phyloP scores from a whole-genome alignment of 2,329 filamentous ascomycete genomes.

The Fusarium musae region DNA sequence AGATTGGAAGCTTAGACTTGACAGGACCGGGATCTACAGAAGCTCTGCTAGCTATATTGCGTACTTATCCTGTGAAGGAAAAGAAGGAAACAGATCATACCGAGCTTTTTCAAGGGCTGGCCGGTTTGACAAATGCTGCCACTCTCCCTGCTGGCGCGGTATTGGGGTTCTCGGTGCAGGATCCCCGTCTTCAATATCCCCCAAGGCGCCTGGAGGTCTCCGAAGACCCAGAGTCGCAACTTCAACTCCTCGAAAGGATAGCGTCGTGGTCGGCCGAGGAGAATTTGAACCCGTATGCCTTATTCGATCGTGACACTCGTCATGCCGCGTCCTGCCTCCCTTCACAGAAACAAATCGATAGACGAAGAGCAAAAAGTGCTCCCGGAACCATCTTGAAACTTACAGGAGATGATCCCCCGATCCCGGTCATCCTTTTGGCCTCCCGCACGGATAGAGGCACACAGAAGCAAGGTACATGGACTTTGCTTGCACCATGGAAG shows the following conservation, averaged over 20 bases:
- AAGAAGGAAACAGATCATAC: slow-evolving; percentile 54
- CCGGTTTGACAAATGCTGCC: slow-evolving; percentile 73
- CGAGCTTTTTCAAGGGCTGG: slow-evolving; percentile 62
- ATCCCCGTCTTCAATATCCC: slow-evolving; percentile 84
- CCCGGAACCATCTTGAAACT: slow-evolving; percentile 72
- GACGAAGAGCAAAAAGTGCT: slow-evolving; percentile 71
- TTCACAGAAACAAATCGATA: slow-evolving; percentile 83
- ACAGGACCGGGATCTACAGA: slow-evolving; percentile 81
- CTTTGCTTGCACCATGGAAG: slow-evolving; percentile 87
- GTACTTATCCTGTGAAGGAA: slow-evolving; percentile 55
- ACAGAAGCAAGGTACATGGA: slow-evolving; percentile 78
- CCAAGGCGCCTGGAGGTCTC: slow-evolving; percentile 65
- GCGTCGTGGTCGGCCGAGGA: slow-evolving; percentile 75
- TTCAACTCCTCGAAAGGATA: slow-evolving; percentile 67
- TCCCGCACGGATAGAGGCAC: slow-evolving; percentile 60
- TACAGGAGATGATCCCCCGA: slow-evolving; percentile 73
- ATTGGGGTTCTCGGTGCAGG: slow-evolving; percentile 77
- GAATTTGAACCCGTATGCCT: slow-evolving; percentile 55
- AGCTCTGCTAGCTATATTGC: slow-evolving; percentile 75
- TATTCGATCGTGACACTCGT: slow-evolving; percentile 77
- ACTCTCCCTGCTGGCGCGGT: slow-evolving; percentile 76
- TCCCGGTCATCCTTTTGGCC: slow-evolving; percentile 79
- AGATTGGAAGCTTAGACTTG: slow-evolving; percentile 70
- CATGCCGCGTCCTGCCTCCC: slow-evolving; percentile 73
- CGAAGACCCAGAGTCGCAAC: slow-evolving; percentile 50